phyloP scores from a whole-genome alignment of 257 asterid species.

The Fraxinus anomala region DNA sequence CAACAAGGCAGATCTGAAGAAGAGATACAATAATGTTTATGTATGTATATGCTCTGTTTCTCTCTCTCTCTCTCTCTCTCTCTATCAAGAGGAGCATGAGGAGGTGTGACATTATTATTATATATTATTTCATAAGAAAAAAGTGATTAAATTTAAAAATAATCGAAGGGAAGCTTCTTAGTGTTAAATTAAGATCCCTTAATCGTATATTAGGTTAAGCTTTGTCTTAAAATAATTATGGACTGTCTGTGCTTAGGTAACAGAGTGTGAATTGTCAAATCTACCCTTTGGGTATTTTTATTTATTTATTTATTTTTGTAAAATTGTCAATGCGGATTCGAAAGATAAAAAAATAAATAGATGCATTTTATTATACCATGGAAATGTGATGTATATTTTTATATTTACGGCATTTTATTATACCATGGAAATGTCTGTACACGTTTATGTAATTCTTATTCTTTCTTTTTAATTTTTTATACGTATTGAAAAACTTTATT shows the following conservation, averaged over 20 bases:
- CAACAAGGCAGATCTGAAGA: slow-evolving; percentile 49
- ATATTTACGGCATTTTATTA: neutral
- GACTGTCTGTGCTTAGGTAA: slow-evolving; percentile 24
- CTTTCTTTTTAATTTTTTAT: too few relatives aligned
- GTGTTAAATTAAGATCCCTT: slow-evolving; percentile 42
- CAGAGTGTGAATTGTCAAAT: slow-evolving; percentile 24
- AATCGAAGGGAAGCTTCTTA: slow-evolving; percentile 47
- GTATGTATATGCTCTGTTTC: slow-evolving; percentile 11
- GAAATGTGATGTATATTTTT: too few relatives aligned
- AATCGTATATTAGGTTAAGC: slow-evolving; percentile 57
- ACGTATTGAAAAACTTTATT: neutral
- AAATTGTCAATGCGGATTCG: neutral
- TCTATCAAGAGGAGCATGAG: slow-evolving; percentile 26
- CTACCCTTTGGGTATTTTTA: slow-evolving; percentile 25
- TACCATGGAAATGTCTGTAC: too few relatives aligned
- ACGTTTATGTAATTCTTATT: too few relatives aligned
- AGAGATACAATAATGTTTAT: neutral
- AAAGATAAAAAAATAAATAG: neutral
- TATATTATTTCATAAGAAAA: slow-evolving; percentile 10
- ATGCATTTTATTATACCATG: neutral
- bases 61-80: slow-evolving; percentile 39
- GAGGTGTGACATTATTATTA: slow-evolving; percentile 22
- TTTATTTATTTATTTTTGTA: neutral
- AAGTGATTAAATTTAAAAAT: slow-evolving; percentile 15
- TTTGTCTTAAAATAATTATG: slow-evolving; percentile 25